A percentile compares a stretch with the other conserved stretches of the same genome.
These are phyloP conservation scores for Debaryomyces psychrophilus DNA, from an alignment of 1,139 yeast genomes.

Conservation along the genomic window DNA sequence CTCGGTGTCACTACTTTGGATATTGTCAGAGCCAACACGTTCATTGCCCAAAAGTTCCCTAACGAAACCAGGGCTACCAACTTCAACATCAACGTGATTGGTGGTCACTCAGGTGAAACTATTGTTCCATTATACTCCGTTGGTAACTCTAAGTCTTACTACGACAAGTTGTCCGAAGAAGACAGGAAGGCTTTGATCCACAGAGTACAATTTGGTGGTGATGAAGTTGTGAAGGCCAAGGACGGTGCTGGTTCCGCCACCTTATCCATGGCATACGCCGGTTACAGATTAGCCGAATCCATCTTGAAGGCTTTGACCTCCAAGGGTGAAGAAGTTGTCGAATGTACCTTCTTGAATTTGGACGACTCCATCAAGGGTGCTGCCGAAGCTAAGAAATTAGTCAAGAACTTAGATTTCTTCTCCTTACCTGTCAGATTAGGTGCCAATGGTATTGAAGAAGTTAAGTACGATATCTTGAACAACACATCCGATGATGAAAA, in stretches of 20 bases:
- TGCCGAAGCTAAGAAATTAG: slow-evolving; percentile 74
- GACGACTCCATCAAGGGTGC: slow-evolving; percentile 54
- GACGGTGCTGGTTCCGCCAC: slow-evolving; percentile 99
- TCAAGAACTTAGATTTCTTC: slow-evolving; percentile 87
- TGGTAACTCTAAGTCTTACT: slow-evolving; percentile 49
- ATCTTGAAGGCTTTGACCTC: slow-evolving; percentile 68
- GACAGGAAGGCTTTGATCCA: slow-evolving; percentile 73
- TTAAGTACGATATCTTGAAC: slow-evolving; percentile 53
- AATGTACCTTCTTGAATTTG: slow-evolving; percentile 70
- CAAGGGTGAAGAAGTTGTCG: slow-evolving; percentile 62
- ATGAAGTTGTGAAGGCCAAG: slow-evolving; percentile 98
- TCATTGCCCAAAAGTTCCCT: slow-evolving; percentile 69
- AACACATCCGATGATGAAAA: slow-evolving; percentile 61
- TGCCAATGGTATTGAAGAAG: slow-evolving; percentile 82
- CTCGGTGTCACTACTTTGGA: slow-evolving; percentile 98
- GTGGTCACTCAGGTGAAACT: slow-evolving; percentile 99
- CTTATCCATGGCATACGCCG: slow-evolving; percentile 98
- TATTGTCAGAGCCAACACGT: slow-evolving; percentile 90
- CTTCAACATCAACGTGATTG: slow-evolving; percentile 81
- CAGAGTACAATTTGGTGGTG: slow-evolving; percentile 99
- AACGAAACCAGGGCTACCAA: slow-evolving; percentile 62
- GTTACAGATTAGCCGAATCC: slow-evolving; percentile 90
- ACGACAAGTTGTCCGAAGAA: slow-evolving; percentile 51
- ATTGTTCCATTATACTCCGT: slow-evolving; percentile 89
- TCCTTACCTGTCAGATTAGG: slow-evolving; percentile 91